Conservation (phyloP, 495 filamentous ascomycete genomes). For the Podospora bellae-mahoneyi region DNA sequence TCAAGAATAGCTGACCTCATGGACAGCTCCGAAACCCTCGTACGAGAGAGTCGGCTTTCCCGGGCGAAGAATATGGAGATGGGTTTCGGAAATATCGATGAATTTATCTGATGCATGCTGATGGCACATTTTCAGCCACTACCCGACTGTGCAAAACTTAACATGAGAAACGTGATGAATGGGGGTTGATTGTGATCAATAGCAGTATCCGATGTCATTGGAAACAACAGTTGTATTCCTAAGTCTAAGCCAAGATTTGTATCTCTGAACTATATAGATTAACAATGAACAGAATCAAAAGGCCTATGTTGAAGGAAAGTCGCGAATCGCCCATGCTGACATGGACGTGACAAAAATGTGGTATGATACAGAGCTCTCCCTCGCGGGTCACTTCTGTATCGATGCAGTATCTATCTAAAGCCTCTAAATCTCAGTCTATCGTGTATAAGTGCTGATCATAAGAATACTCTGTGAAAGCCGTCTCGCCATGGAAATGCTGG, state of each 20-base stretch:
- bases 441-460: neutral
- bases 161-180: neutral
- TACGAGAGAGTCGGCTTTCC: neutral
- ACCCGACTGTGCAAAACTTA: neutral
- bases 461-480: neutral
- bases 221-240: neutral
- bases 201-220: neutral
- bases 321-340: neutral
- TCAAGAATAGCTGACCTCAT: neutral
- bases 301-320: neutral
- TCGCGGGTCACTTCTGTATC: neutral
- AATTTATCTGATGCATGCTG: neutral
- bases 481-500: neutral
- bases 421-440: neutral
- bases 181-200: neutral
- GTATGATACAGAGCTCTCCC: neutral
- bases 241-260: neutral
- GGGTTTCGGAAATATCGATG: neutral
- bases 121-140: neutral
- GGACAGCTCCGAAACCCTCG: neutral
- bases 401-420: slow-evolving; percentile 1
- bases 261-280: neutral
- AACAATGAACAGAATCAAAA: neutral
- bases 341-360: neutral
- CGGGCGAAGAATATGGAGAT: neutral